A percentile compares a stretch with the other conserved stretches of the same genome.
Evolutionary conservation across 345 rosid species (phyloP).

Genomic region (Arabis alpina): DNA sequence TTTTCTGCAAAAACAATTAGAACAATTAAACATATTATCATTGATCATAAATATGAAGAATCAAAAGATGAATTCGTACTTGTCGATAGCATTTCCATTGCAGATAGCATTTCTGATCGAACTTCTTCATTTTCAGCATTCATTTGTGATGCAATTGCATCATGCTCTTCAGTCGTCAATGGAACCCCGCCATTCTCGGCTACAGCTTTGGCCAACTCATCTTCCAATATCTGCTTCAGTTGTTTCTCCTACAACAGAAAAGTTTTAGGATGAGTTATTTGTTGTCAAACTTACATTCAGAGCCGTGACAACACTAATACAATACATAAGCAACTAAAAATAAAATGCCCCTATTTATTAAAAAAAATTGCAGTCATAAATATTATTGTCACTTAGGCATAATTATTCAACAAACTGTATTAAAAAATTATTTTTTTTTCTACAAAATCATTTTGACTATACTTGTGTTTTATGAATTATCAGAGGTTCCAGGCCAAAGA

Average conservation of each 20-base stretch:
- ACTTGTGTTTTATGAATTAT: no score
- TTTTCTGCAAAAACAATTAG: conserved; percentile 42
- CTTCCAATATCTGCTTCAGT: conserved; percentile 55
- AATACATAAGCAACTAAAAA: no score
- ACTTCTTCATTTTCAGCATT: conserved; percentile 59
- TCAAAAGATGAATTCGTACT: conserved; percentile 47
- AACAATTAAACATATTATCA: conserved; percentile 1
- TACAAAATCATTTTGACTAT: no score
- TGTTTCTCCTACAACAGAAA: conserved; percentile 57
- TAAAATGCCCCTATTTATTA: no score
- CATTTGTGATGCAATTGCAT: conserved; percentile 51
- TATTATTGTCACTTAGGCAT: no score
- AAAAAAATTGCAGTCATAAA: no score
- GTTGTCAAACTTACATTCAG: neutral
- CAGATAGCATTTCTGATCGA: conserved; percentile 52
- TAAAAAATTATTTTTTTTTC: no score
- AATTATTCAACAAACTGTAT: no score
- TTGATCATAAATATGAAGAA: conserved; percentile 5
- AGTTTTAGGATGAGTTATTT: neutral
- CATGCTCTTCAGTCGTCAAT: conserved; percentile 52
- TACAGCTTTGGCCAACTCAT: conserved; percentile 64
- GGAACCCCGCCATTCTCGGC: conserved; percentile 54
- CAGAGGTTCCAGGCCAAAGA: no score
- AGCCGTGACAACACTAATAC: no score
- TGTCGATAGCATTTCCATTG: conserved; percentile 45